Evolutionary conservation across 2,329 filamentous ascomycete genomes (phyloP).

Genomic region (Dactylella cylindrospora): DNA sequence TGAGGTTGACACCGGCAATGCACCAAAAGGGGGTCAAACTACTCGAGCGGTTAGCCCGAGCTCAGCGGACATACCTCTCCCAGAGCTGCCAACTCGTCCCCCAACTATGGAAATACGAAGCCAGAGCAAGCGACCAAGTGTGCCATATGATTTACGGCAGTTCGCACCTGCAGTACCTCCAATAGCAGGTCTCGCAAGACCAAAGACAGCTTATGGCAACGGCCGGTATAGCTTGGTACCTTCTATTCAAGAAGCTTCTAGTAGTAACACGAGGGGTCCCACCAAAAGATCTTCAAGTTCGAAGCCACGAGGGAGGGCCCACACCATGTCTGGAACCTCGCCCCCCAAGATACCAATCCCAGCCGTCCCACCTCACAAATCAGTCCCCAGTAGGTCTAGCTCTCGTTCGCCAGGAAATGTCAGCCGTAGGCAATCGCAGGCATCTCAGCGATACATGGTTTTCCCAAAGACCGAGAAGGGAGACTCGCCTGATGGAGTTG

Average conservation of each 20-base stretch:
- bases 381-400: slow-evolving; percentile 4
- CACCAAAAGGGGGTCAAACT: slow-evolving; percentile 12
- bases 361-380: slow-evolving; percentile 2
- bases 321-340: slow-evolving; percentile 12
- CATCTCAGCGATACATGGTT: slow-evolving; percentile 19
- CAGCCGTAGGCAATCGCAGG: slow-evolving; percentile 9
- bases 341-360: slow-evolving; percentile 3
- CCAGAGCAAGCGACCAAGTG: slow-evolving; percentile 26
- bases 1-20: slow-evolving; percentile 3
- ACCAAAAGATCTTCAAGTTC: neutral
- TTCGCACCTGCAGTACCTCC: neutral
- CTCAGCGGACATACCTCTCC: slow-evolving; percentile 33
- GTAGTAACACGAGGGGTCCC: slow-evolving; percentile 13
- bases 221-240: slow-evolving; percentile 27
- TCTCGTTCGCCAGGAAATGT: slow-evolving; percentile 19
- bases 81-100: slow-evolving; percentile 32
- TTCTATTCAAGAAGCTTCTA: neutral
- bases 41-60: slow-evolving; percentile 34
- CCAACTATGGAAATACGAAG: slow-evolving; percentile 27
- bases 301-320: slow-evolving; percentile 18
- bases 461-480: slow-evolving; percentile 13
- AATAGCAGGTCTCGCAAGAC: slow-evolving; percentile 19
- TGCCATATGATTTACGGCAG: slow-evolving; percentile 28
- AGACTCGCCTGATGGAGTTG: slow-evolving; percentile 7
- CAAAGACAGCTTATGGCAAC: slow-evolving; percentile 26